A percentile compares a stretch with the other conserved stretches of the same genome.
These are phyloP conservation scores for Hansfordia pulvinata DNA, from an alignment of 2,329 filamentous ascomycete genomes.

Conservation along the genomic window DNA sequence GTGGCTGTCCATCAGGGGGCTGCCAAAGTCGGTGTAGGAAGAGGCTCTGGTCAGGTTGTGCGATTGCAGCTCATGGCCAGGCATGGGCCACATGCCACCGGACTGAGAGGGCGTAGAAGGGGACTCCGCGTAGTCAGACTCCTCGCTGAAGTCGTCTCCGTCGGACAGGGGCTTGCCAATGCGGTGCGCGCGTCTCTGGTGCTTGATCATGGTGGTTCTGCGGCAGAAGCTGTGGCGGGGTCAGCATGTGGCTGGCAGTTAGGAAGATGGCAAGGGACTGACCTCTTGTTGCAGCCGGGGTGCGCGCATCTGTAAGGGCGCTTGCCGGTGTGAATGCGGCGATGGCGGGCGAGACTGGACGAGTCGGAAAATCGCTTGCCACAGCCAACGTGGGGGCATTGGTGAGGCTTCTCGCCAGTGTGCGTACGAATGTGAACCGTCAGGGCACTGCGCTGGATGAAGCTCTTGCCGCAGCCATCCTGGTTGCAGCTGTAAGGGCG, in stretches of 20 bases:
- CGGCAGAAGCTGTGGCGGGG: constrained; percentile 46
- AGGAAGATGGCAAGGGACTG: constrained; percentile 6
- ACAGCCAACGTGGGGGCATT: constrained; percentile 51
- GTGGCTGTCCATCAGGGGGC: constrained; percentile 30
- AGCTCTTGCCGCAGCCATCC: constrained; percentile 52
- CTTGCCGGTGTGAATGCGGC: constrained; percentile 53
- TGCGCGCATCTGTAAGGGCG: constrained; percentile 51
- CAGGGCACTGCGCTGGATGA: constrained; percentile 57
- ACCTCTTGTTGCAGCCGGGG: constrained; percentile 50
- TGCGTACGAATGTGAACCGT: constrained; percentile 60
- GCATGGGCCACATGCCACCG: constrained; percentile 35
- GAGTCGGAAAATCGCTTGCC: constrained; percentile 61
- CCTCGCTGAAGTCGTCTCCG: constrained; percentile 39
- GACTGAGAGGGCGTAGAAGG: constrained; percentile 45
- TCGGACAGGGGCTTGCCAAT: constrained; percentile 42
- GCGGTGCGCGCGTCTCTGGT: constrained; percentile 48
- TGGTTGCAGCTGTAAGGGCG: constrained; percentile 49
- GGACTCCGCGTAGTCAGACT: constrained; percentile 43
- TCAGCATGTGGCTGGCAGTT: constrained; percentile 7
- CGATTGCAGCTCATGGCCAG: too few species aligned
- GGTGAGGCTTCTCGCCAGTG: constrained; percentile 59
- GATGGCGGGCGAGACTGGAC: constrained; percentile 50
- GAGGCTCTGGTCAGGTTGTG: constrained; percentile 33
- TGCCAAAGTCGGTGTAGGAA: constrained; percentile 40
- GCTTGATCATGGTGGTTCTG: constrained; percentile 60